Base-by-base conservation (phyloP, 495 filamentous ascomycete species). In the Podospora conica region DNA sequence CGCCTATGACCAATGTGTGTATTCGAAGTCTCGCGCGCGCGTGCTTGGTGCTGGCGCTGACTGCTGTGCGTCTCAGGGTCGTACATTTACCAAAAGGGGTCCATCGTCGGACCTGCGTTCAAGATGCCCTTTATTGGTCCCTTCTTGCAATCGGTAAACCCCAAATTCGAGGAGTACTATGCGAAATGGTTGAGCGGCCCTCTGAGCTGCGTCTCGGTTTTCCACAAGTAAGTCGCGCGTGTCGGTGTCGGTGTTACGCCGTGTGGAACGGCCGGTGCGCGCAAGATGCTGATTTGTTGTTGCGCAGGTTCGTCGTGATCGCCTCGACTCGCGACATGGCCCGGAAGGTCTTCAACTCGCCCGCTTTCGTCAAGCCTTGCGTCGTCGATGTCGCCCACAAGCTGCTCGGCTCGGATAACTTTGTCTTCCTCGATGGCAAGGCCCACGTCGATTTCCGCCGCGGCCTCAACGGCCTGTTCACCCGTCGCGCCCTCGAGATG, bases 361-460 rank as follows among this genome's bases (percentile, higher is more conserved):
- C 95, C 20, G 70, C 77, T 56, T 98, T 88, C 71, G 95, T 96
- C 69, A 97, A 97, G 81, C 95, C 95, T 29, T 98, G 95, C 77
- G 93, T 98, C 58, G 95, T 98, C 66, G 96, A 98, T 80, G 87
- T 88, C 56, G 96, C 95, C 54, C 88, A 93, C 81, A 98, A 98
- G 81, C 88, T 98, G 57, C 88, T 98, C 65, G 91, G 95, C 48
- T 86, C 88, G 65, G 88, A 84, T 68, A 98, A 97, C 81, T 98
- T 93, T 93, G 95, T 98, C 9, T 98, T 98, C 82, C 81, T 98
- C 72, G 95, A 98, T 75, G 95, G 95, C 68, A 94, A 92, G 77
- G 88, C 87, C 56, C 95, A 98, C 73, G 91, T 97, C 65, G 95
- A 98, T 66, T 98, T 92, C 80, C 92, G 95, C 75, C 97, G 97